Evolutionary conservation across 805 yeast genomes (phyloP), one percentile per base, ranked within the genome.

Genomic region (Candida cerambycidarum): DNA sequence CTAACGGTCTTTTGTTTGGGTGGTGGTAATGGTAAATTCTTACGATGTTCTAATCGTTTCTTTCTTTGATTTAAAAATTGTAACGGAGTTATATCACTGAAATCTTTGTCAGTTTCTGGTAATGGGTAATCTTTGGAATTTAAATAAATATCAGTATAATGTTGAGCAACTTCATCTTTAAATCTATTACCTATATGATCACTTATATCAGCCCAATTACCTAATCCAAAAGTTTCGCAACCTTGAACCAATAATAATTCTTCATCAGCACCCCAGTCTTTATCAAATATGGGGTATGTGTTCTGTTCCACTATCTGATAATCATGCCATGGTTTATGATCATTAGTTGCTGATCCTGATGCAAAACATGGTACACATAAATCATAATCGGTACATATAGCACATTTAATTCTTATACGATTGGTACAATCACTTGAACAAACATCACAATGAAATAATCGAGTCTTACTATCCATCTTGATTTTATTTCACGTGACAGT

Each of bases 191-290:
- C 98, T 42, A 95, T 87, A 58, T 88, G 96, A 58, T 93, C 98
- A 9, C 96, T 85, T n/a, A 95, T 80, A 61, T 93, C 99, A 57
- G 88, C 96, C 99, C 99, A 93, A 61, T 90, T 89, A 2, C 99
- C 99, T 42, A 93, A 62, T 0, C 99, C 99, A 34, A 79, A 76
- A 8, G 87, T 83, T 62, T 93, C 97, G 33, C 95, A 83, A 7
- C 97, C 98, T 61, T 89, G 96, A 11, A 95, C 78, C 45, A 93
- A 69, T 24, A 88, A 72, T 43, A 90, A 59, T 63, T 93, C 99
- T 62, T 93, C 99, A 66, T 93, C 99, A 1, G 99, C 99, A 28
- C 99, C 99, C 98, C 99, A 93, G 43, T 84, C 90, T 43, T 76
- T 79, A 40, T 81, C 85, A 52, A 95, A 83, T 8, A 95, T 86